Percentiles rank a stretch among this genome's conserved stretches.
These are phyloP conservation scores for Physaria fendleri DNA, from an alignment of 345 rosid genomes.

Conservation along the genomic window DNA sequence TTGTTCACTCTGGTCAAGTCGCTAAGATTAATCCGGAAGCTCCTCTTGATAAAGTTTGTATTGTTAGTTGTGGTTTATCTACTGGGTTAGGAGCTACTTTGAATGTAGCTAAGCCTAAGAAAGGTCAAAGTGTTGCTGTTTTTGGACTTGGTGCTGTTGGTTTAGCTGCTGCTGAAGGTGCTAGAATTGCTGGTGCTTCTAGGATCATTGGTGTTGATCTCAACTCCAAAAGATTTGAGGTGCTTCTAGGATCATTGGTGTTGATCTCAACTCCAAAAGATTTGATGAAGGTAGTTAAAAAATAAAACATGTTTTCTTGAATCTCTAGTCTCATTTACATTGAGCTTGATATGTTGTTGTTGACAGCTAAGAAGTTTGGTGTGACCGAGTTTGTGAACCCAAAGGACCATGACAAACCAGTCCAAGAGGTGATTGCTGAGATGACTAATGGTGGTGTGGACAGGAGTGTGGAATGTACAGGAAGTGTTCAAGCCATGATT, in stretches of 20 bases:
- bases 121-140: constrained; percentile 58
- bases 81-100: constrained; percentile 77
- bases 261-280: too few species aligned
- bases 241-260: too few species aligned
- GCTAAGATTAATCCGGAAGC: constrained; percentile 75
- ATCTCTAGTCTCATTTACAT: too few species aligned
- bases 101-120: constrained; percentile 68
- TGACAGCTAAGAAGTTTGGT: constrained; percentile 62
- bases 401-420: constrained; percentile 56
- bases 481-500: constrained; percentile 65
- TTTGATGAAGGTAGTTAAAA: too few species aligned
- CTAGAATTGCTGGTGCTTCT: constrained; percentile 56
- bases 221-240: too few species aligned
- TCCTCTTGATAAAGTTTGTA: constrained; percentile 77
- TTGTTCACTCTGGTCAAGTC: constrained; percentile 61
- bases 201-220: constrained; percentile 79
- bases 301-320: too few species aligned
- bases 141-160: constrained; percentile 82
- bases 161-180: constrained; percentile 86
- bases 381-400: constrained; percentile 66
- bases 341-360: background rate
- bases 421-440: constrained; percentile 70
- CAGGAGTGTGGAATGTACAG: constrained; percentile 72
- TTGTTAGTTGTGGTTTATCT: constrained; percentile 69
- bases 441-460: constrained; percentile 82